phyloP scores from a whole-genome alignment of 2,329 filamentous ascomycete species.

The Passalora sequoiae region DNA sequence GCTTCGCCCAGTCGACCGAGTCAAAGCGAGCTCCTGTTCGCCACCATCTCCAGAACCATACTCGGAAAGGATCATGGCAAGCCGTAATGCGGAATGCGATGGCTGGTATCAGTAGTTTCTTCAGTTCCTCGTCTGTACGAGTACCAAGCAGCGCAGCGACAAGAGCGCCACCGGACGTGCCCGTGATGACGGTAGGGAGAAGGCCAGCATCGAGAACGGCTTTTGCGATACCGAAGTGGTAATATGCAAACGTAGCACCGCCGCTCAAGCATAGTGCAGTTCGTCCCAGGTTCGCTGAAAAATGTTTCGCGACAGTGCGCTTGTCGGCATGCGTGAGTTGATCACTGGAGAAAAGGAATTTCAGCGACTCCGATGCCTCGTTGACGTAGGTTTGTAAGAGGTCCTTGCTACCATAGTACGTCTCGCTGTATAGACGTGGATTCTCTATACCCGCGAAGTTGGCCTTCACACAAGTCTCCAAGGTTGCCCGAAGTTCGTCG shows the following conservation, averaged over 20 bases:
- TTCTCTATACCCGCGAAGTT: constrained; percentile 97
- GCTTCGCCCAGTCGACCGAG: constrained; percentile 80
- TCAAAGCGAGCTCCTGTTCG: constrained; percentile 90
- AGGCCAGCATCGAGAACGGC: constrained; percentile 80
- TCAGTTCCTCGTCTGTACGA: constrained; percentile 84
- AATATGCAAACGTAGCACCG: constrained; percentile 91
- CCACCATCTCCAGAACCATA: constrained; percentile 83
- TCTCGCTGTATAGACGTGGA: constrained; percentile 89
- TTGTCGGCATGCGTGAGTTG: constrained; percentile 69
- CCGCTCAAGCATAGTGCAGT: constrained; percentile 91
- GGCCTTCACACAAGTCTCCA: constrained; percentile 92
- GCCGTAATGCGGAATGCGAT: constrained; percentile 80
- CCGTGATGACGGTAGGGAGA: constrained; percentile 89
- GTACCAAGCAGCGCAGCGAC: constrained; percentile 84
- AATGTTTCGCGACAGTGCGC: constrained; percentile 74
- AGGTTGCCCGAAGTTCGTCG: constrained; percentile 69
- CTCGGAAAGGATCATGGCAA: constrained; percentile 69
- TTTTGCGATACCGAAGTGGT: constrained; percentile 89
- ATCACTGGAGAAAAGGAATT: constrained; percentile 62
- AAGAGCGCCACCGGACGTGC: constrained; percentile 88
- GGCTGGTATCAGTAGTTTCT: constrained; percentile 75
- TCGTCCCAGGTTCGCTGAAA: constrained; percentile 85
- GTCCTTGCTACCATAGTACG: constrained; percentile 96
- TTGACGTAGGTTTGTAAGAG: constrained; percentile 86
- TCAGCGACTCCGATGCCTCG: constrained; percentile 66